phyloP scores from a whole-genome alignment of 495 filamentous ascomycete genomes.

The Halenospora varia region DNA sequence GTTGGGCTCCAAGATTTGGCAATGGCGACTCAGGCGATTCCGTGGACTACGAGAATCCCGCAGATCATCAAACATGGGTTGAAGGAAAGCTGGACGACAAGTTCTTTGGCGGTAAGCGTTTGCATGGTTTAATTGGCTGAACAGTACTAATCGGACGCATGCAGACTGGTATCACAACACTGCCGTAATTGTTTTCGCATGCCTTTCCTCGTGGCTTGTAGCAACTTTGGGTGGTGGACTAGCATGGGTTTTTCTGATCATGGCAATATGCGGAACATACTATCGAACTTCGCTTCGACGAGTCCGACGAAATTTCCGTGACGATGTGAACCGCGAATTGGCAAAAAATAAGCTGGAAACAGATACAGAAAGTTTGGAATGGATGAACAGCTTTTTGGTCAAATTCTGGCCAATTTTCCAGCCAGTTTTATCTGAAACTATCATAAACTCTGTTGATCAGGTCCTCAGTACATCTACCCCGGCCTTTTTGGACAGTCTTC shows the following conservation, averaged over 20 bases:
- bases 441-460: slow-evolving; percentile 92
- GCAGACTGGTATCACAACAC: slow-evolving; percentile 98
- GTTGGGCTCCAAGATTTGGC: slow-evolving; percentile 87
- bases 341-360: slow-evolving; percentile 84
- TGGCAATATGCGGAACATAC: slow-evolving; percentile 89
- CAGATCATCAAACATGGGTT: slow-evolving; percentile 86
- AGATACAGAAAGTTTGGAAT: slow-evolving; percentile 91
- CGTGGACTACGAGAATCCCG: slow-evolving; percentile 56
- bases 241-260: slow-evolving; percentile 87
- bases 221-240: slow-evolving; percentile 87
- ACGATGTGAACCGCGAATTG: slow-evolving; percentile 92
- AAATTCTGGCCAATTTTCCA: slow-evolving; percentile 99
- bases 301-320: slow-evolving; percentile 91
- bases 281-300: slow-evolving; percentile 94
- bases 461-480: slow-evolving; percentile 89
- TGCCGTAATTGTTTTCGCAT: slow-evolving; percentile 87
- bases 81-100: slow-evolving; percentile 83
- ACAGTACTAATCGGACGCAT: slow-evolving; percentile 16
- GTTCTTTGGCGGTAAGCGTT: slow-evolving; percentile 74
- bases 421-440: slow-evolving; percentile 84
- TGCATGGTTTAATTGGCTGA: background rate
- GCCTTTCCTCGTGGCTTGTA: slow-evolving; percentile 83
- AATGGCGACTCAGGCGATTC: slow-evolving; percentile 39
- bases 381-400: slow-evolving; percentile 98
- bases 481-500: slow-evolving; percentile 87